phyloP scores from a whole-genome alignment of 371 early-diverging fungal species.

The Mortierella sp. region DNA sequence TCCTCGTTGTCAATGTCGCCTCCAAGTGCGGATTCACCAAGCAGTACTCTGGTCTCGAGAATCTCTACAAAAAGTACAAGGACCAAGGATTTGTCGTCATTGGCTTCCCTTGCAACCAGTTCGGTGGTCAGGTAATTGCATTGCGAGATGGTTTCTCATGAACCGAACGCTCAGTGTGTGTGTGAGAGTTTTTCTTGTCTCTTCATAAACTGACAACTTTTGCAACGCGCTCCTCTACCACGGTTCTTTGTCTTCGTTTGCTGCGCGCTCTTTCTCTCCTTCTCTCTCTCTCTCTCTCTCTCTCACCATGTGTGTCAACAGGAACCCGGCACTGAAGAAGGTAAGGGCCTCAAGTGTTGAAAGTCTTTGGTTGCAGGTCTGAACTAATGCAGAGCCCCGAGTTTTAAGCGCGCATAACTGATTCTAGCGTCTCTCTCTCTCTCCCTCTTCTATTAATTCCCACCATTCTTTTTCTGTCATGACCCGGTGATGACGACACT shows the following conservation, averaged over 20 bases:
- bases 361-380: too few relatives aligned
- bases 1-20: conserved; percentile 95
- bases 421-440: too few relatives aligned
- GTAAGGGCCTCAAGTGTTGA: conserved; percentile 23
- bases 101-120: conserved; percentile 94
- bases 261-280: background rate
- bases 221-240: too few relatives aligned
- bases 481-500: too few relatives aligned
- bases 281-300: background rate
- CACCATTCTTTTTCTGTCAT: too few relatives aligned
- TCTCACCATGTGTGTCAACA: conserved; percentile 10
- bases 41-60: conserved; percentile 86
- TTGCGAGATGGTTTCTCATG: background rate
- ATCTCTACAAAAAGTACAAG: conserved; percentile 83
- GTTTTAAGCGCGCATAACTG: too few relatives aligned
- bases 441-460: too few relatives aligned
- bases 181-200: background rate
- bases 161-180: background rate
- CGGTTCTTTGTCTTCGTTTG: too few relatives aligned
- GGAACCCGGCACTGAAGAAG: conserved; percentile 67
- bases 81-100: conserved; percentile 80
- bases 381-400: too few relatives aligned
- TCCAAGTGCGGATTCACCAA: conserved; percentile 94
- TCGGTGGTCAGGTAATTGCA: conserved; percentile 79
- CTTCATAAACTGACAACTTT: too few relatives aligned